Evolutionary conservation across 805 yeast genomes (phyloP).

Genomic region (Teunomyces gatunensis): DNA sequence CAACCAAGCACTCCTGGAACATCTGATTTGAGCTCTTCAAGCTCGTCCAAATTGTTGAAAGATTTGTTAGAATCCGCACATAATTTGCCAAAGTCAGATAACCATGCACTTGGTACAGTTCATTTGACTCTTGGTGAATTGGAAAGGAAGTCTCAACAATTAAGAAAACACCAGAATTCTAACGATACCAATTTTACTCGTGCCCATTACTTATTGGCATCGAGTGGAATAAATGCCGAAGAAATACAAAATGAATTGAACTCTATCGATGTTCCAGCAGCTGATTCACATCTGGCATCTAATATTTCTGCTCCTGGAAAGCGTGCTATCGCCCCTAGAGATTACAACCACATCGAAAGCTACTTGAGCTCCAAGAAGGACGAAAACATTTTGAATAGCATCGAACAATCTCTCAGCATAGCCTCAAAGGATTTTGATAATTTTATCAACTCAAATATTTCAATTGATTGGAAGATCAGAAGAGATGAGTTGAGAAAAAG

Average conservation of each 20-base stretch:
- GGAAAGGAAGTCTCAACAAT: constrained; percentile 58
- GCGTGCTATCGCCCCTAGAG: constrained; percentile 3
- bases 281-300: constrained; percentile 5
- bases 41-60: constrained; percentile 40
- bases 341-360: constrained; percentile 46
- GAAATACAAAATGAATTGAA: constrained; percentile 15
- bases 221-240: constrained; percentile 63
- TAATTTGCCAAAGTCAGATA: constrained; percentile 60
- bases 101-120: constrained; percentile 72
- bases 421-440: constrained; percentile 83
- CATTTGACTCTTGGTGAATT: constrained; percentile 80
- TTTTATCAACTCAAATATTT: constrained; percentile 67
- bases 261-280: constrained; percentile 15
- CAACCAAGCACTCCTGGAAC: constrained; percentile 1
- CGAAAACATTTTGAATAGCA: constrained; percentile 76
- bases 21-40: constrained; percentile 7
- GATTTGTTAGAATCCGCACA: constrained; percentile 77
- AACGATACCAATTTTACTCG: constrained; percentile 50
- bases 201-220: constrained; percentile 86
- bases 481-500: constrained; percentile 71
- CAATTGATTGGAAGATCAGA: constrained; percentile 81
- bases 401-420: constrained; percentile 70
- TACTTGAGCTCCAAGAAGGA: constrained; percentile 71
- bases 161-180: constrained; percentile 42
- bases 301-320: constrained; percentile 5